Evolutionary conservation across 371 early-diverging fungal species (phyloP).

Genomic region (Rhizopus stolonifer): DNA sequence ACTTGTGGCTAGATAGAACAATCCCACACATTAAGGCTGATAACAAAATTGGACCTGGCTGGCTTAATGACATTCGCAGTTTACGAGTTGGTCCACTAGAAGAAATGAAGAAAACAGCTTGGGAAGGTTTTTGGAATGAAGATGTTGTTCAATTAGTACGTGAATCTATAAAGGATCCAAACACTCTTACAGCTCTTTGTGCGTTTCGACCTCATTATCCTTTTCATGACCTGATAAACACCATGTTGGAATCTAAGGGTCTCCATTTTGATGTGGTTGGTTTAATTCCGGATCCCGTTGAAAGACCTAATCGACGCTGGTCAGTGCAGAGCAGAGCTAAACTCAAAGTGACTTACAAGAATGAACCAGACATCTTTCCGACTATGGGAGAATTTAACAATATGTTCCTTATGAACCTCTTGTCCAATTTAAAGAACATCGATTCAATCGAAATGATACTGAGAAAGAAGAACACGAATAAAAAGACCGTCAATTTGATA

Average conservation of each 20-base stretch:
- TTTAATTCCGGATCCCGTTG: slow-evolving; percentile 31
- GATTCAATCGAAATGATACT: too few species aligned
- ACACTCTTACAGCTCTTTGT: slow-evolving; percentile 43
- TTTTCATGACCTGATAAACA: slow-evolving; percentile 29
- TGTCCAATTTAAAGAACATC: slow-evolving; percentile 27
- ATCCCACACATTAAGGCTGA: slow-evolving; percentile 49
- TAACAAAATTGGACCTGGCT: slow-evolving; percentile 54
- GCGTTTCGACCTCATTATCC: slow-evolving; percentile 50
- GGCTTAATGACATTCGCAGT: slow-evolving; percentile 61
- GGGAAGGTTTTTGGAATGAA: slow-evolving; percentile 27
- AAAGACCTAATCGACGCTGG: not conserved
- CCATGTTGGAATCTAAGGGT: slow-evolving; percentile 26
- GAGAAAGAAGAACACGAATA: too few species aligned
- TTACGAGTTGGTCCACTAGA: slow-evolving; percentile 6
- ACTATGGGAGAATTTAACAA: slow-evolving; percentile 54
- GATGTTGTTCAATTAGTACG: slow-evolving; percentile 10
- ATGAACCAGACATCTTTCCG: slow-evolving; percentile 10
- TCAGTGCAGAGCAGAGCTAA: not conserved
- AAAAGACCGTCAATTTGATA: too few species aligned
- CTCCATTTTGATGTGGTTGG: slow-evolving; percentile 48
- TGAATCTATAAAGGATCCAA: slow-evolving; percentile 23
- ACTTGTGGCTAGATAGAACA: slow-evolving; percentile 63
- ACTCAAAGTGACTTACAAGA: slow-evolving; percentile 4
- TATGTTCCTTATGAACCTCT: slow-evolving; percentile 38
- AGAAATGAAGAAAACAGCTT: slow-evolving; percentile 10